Percentiles rank a stretch among this genome's conserved stretches.
Conservation (phyloP, 2,329 filamentous ascomycete species). For the Rhinocladiella mackenziei region DNA sequence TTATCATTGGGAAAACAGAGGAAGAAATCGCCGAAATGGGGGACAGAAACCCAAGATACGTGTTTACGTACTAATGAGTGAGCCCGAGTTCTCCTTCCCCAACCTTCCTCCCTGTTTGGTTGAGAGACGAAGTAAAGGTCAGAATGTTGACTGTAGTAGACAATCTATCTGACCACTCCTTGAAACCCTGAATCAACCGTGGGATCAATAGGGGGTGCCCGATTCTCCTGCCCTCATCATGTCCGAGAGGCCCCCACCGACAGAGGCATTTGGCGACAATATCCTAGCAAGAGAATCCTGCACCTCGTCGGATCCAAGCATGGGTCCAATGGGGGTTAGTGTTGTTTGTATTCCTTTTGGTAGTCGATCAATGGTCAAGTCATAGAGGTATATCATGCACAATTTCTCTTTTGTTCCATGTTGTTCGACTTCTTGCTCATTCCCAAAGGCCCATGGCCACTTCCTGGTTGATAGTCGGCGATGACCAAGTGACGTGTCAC, state of each 20-base stretch:
- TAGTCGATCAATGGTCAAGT: not conserved
- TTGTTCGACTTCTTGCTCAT: not conserved
- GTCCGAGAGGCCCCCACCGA: no score
- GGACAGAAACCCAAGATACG: slow-evolving; percentile 38
- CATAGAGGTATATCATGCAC: not conserved
- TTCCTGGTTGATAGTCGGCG: slow-evolving; percentile 5
- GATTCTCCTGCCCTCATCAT: no score
- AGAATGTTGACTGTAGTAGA: not conserved
- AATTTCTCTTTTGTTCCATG: not conserved
- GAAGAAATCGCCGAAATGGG: slow-evolving; percentile 44
- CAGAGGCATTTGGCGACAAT: no score
- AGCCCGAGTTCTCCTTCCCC: slow-evolving; percentile 1
- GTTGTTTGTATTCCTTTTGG: no score
- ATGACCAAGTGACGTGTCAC: slow-evolving; percentile 21
- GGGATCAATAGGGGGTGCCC: no score
- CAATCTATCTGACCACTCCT: no score
- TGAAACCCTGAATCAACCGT: no score
- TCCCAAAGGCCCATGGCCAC: not conserved
- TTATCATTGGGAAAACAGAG: slow-evolving; percentile 39
- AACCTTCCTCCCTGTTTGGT: no score
- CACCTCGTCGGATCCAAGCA: no score
- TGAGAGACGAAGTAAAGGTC: not conserved
- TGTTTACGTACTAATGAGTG: slow-evolving; percentile 36
- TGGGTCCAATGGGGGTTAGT: no score
- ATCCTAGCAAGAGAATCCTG: no score